Evolutionary conservation across 257 asterid genomes (phyloP), one percentile per base, ranked within the genome.

Genomic region (Marsdenia floribunda): DNA sequence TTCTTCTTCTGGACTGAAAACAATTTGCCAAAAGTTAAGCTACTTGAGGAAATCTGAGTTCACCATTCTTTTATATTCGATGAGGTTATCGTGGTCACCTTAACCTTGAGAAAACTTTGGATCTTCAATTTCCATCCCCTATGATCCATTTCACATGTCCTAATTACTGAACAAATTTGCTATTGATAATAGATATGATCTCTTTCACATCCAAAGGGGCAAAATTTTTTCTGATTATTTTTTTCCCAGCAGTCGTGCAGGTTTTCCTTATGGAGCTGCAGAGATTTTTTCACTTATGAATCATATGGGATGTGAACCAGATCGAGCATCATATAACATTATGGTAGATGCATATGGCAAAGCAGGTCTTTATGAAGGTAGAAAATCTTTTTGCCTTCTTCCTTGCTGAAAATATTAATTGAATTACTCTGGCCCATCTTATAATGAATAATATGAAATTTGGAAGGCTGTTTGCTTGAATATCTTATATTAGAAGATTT

Each of bases 331-430:
- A 19, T 92, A 86, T 79, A 92, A 92, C 75, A 92, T 92, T 60
- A 83, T 90, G 96, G 82, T 92, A 81, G 97, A 92, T 74, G 97
- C 97, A 37, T 92, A 92, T 70, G 97, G 96, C 35, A 87, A 89
- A 84, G 93, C 96, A 15, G 96, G 96, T 75, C 90, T 90, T 64
- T 83, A 90, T 72, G 83, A 88, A 82, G 96, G 97, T 90, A 82
- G 59, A 53, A 38, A 37, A 42, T 35, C 57, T 18, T 26, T 52
- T 49, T 52, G 22, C 21, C 16, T 26, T 26, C 8, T 70, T 61
- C n/a, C n/a, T 4, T n/a, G 4, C 33, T 40, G 42, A 35, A 15
- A 61, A 24, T 10, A 52, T 49, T 52, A 71, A 53, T n/a, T 22
- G 11, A 14, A 6, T 5, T 13, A 24, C 24, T 37, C 57, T 42